Percentiles rank a stretch among this genome's conserved stretches.
Conservation (phyloP, 177 flowering plant genomes). For the Vitis hybrid region DNA sequence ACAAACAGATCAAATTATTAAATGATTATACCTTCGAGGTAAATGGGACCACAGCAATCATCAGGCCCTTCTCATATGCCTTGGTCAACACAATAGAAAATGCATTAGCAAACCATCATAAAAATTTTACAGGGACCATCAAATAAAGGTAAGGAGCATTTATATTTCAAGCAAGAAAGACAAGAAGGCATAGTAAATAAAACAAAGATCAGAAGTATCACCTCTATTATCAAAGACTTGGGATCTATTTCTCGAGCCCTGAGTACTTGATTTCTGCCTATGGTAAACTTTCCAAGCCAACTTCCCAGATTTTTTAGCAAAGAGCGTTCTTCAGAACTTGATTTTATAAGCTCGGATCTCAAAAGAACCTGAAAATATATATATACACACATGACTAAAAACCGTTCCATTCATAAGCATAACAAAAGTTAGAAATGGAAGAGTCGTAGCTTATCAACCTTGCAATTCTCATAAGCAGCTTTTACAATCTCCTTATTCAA, state of each 20-base stretch:
- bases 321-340: conserved; percentile 97
- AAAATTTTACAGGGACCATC: too few relatives aligned
- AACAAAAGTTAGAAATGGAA: background rate
- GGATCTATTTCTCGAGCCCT: conserved; percentile 94
- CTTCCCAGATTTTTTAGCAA: conserved; percentile 95
- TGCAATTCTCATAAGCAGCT: conserved; percentile 96
- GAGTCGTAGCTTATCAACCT: conserved; percentile 42
- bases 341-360: conserved; percentile 93
- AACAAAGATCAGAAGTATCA: conserved; percentile 8
- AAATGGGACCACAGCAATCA: conserved; percentile 98
- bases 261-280: conserved; percentile 88
- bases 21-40: conserved; percentile 81
- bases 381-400: background rate
- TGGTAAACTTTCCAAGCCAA: conserved; percentile 98
- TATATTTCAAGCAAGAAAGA: background rate
- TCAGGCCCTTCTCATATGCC: conserved; percentile 97
- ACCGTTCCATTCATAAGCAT: background rate
- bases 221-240: conserved; percentile 88
- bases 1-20: background rate
- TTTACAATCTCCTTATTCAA: conserved; percentile 79
- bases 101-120: background rate
- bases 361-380: conserved; percentile 70
- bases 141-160: background rate
- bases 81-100: conserved; percentile 23
- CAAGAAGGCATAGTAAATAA: background rate